Percentiles rank a stretch among this genome's conserved stretches.
Evolutionary conservation across 768 basidiomycete genomes (phyloP).

Genomic region (Cystobasidium ongulense): DNA sequence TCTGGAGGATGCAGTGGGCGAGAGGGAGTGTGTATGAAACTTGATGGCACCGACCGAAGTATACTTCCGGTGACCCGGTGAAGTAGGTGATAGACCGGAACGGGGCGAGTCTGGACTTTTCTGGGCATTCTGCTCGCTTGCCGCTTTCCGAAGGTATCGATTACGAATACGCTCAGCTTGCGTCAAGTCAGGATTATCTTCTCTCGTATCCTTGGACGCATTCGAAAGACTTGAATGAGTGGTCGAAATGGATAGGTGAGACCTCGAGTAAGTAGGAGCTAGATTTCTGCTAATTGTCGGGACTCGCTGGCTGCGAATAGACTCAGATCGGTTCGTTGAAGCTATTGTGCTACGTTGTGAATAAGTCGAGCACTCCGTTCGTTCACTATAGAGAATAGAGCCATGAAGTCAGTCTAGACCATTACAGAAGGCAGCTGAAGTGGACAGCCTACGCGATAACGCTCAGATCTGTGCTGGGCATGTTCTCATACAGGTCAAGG

Average conservation of each 20-base stretch:
- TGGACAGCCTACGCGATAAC: constrained; percentile 11
- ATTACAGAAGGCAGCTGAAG: background rate
- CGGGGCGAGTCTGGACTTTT: background rate
- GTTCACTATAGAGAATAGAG: background rate
- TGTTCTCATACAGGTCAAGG: background rate
- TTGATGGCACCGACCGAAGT: background rate
- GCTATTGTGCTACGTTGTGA: background rate
- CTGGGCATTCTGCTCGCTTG: too few relatives aligned
- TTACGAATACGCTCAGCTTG: background rate
- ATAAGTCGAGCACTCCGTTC: constrained; percentile 22
- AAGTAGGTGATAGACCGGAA: background rate
- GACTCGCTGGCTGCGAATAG: background rate
- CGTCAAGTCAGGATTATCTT: background rate
- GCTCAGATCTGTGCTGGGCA: constrained; percentile 18
- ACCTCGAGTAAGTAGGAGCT: background rate
- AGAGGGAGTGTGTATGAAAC: background rate
- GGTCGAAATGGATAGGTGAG: background rate
- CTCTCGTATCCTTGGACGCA: background rate
- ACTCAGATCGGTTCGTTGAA: background rate
- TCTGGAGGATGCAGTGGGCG: background rate
- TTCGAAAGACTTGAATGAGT: background rate
- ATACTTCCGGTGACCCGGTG: background rate
- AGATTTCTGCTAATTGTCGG: background rate
- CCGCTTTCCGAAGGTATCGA: background rate
- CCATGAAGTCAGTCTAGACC: background rate